Conservation (phyloP, 2,329 filamentous ascomycete genomes). For the Pseudonectria foliicola region DNA sequence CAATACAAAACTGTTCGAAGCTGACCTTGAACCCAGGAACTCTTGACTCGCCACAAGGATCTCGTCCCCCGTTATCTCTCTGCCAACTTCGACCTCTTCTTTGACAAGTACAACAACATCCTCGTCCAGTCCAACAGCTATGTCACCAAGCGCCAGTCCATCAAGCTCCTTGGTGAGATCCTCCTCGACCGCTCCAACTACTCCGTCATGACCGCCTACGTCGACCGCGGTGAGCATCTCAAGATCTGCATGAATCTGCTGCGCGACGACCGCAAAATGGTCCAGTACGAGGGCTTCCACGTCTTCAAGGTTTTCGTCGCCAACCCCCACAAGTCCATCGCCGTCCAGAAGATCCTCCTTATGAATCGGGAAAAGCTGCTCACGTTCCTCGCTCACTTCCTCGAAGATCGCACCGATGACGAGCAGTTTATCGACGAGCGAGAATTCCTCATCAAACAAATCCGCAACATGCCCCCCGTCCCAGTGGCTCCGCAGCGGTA, state of each 20-base stretch:
- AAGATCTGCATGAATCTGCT: conserved; percentile 98
- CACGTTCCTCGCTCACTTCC: conserved; percentile 80
- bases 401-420: conserved; percentile 92
- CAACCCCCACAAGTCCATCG: conserved; percentile 95
- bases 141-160: conserved; percentile 95
- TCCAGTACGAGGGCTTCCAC: conserved; percentile 98
- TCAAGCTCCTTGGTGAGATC: conserved; percentile 93
- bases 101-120: conserved; percentile 78
- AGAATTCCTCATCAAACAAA: conserved; percentile 94
- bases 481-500: conserved; percentile 47
- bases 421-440: conserved; percentile 98
- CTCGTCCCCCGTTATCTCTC: conserved; percentile 82
- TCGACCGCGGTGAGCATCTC: conserved; percentile 88
- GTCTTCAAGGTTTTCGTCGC: conserved; percentile 99
- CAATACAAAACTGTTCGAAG: background rate
- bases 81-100: conserved; percentile 90
- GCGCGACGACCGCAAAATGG: conserved; percentile 94
- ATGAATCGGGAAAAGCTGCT: conserved; percentile 93
- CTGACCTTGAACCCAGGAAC: conserved; percentile 52
- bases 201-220: conserved; percentile 95
- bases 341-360: conserved; percentile 89
- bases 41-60: conserved; percentile 88
- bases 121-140: conserved; percentile 91
- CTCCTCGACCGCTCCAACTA: conserved; percentile 94
- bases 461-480: conserved; percentile 58